Evolutionary conservation across 352 stramenopile species (phyloP), one percentile per base, ranked within the genome.

Genomic region (Globisporangium acanthophoron): DNA sequence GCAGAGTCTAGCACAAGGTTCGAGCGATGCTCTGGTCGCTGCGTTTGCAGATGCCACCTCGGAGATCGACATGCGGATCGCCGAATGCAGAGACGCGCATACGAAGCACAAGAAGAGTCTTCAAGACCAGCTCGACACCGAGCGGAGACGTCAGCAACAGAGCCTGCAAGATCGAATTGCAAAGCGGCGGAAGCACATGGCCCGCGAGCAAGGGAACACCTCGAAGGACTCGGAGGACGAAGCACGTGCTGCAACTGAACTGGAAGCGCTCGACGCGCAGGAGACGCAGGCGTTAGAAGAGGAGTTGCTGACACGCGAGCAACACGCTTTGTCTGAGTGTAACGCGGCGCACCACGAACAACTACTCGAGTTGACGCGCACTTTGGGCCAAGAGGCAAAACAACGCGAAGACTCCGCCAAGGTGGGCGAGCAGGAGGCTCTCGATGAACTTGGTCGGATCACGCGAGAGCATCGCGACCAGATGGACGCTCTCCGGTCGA

Each of bases 121-220:
- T 20, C 47, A 55, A 0, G 52, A 70, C 0, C 13, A 58, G 2
- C 53, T 75, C 5, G 59, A 69, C 33, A 47, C 62, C 12, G 70
- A 81, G 21, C 65, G 72, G 4, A 59, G 59, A 2, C 66, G 65
- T 5, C 67, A 78, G 39, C 61, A 76, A 31, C 58, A 66, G 13
- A 33, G 61, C n/a, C 60, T 81, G 0, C 49, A 56, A 12, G 55
- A 78, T 5, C 55, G 72, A 5, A 64, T 75, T 16, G 49, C 48
- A 5, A 62, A 71, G 54, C 62, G 70, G 0, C 59, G 67, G 56
- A 43, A 57, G 53, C 44, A 21, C n/a, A 29, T 56, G 40, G 40
- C 40, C 13, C 18, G 16, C 5, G 18, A 13, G 16, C 40, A 20
- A 2, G 40, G n/a, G 40, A 45, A 45, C 40, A 3, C 40, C 16